Base-by-base conservation (phyloP, 2,329 filamentous ascomycete species). In the Cordyceps fumosorosea region DNA sequence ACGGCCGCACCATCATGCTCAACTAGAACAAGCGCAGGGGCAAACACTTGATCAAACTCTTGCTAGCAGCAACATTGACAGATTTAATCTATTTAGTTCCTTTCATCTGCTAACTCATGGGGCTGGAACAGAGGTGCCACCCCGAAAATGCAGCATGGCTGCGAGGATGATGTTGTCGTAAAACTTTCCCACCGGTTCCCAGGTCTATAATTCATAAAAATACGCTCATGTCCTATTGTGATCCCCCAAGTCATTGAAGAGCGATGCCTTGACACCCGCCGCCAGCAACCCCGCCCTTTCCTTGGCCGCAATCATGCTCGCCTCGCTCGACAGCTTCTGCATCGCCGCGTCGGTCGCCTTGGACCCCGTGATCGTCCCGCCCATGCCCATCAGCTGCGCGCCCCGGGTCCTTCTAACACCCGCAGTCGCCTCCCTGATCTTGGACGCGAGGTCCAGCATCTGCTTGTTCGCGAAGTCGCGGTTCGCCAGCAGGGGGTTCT, bases 391-490 rank as follows among this genome's bases (percentile, higher is more conserved):
- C 14, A 69, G 68, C 45, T 71, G 69, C 24, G 66, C 62, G 22
- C 65, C 67, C 16, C 73, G 67, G 22, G 50, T 68, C 18, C 72
- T 68, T 2, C 67, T 51, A n/a, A 73, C 67, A 29, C 65, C 66
- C 14, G 60, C 63, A 8, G 79, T 84, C 2, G 86, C 85, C 66
- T 91, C 86, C 67, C 82, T 81, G 67, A 96, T 88, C 78, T 96
- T 97, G 66, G 86, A 85, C 47, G 89, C 89, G 50, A 98, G 80
- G 74, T 99, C 95, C 55, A 88, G 80, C 76, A 99, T 95, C 75
- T 97, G 93, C 75, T 93, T 95, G 69, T 89, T 96, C 58, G 88
- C 89, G 72, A 93, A 99, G 68, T 97, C 93, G 65, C 93, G 89
- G 71, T 96, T 98, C 62, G 91, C 92, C 69, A 96, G 88, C 5